A percentile compares a stretch with the other conserved stretches of the same genome.
phyloP scores from a whole-genome alignment of 768 basidiomycete species.

The Mycena vulgaris region DNA sequence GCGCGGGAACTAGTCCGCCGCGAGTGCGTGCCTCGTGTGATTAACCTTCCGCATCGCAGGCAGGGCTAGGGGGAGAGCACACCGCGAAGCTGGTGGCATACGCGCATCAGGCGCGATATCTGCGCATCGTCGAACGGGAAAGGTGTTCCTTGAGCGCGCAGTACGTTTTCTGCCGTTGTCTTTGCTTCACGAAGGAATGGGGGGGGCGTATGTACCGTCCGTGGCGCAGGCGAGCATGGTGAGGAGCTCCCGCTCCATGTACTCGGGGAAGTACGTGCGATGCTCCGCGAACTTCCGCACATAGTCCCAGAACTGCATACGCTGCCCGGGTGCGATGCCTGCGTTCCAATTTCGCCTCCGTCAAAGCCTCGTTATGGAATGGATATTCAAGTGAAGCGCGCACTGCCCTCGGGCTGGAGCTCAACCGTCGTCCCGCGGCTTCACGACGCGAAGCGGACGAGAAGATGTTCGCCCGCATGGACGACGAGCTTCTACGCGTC shows the following conservation, averaged over 20 bases:
- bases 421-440: background rate
- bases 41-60: background rate
- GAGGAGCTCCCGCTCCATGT: constrained; percentile 41
- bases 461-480: background rate
- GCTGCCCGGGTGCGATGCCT: no score
- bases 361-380: no score
- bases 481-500: background rate
- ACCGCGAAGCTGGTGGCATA: constrained; percentile 43
- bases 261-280: constrained; percentile 27
- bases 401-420: background rate
- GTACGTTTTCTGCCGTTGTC: constrained; percentile 34
- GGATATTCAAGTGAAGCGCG: no score
- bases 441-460: background rate
- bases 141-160: constrained; percentile 39
- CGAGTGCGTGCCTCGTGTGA: background rate
- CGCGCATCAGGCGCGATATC: constrained; percentile 19
- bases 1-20: background rate
- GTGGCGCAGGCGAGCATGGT: constrained; percentile 41
- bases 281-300: constrained; percentile 41
- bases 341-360: no score
- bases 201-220: constrained; percentile 38
- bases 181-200: background rate
- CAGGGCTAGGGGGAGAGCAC: background rate
- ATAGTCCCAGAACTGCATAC: no score
- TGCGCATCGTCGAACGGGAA: constrained; percentile 44